Evolutionary conservation across 805 yeast genomes (phyloP), one percentile per base, ranked within the genome.

Genomic region (Sugiyamaella valdiviana): DNA sequence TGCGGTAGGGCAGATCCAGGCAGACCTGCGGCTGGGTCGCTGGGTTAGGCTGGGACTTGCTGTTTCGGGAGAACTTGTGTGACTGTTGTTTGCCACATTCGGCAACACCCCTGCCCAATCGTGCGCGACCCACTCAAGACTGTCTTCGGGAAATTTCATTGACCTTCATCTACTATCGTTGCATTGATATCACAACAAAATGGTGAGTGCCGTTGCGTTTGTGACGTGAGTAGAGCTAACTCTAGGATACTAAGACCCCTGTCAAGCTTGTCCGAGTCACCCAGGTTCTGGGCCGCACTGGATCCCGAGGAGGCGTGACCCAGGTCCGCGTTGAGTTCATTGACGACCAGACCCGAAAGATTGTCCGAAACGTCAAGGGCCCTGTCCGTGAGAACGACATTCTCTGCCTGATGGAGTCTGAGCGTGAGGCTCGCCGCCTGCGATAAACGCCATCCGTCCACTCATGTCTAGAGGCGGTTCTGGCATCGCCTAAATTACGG

Each of bases 301-400:
- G 99, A 75, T 91, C 99, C 75, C 91, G 98, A 80, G 98, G 98
- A 85, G 96, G 96, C 82, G 96, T 87, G 76, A 87, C 95, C 78
- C 96, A 87, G 78, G 96, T 88, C 77, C 87, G 96, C 77, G 96
- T 87, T 70, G 95, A 87, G 77, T 88, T 87, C 83, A 79, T 87
- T 73, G 96, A 88, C 70, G 96, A 88, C 74, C 79, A 90, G 70
- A 79, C 93, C 76, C 85, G 96, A 82, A 84, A 93, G 70, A 87
- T 87, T 68, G 95, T 87, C 80, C 86, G 96, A 83, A 87, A 87
- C 83, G 96, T 87, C 75, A 87, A 87, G 77, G 95, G 96, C 71
- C 95, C 96, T 74, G 96, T 87, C 74, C 85, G 96, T 76, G 95
- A 87, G 77, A 85, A 91, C 78, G 99, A 91, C 75, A 88, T 93